Evolutionary conservation across 148 eudicot species (phyloP).

Genomic region (Persicaria tinctoria): DNA sequence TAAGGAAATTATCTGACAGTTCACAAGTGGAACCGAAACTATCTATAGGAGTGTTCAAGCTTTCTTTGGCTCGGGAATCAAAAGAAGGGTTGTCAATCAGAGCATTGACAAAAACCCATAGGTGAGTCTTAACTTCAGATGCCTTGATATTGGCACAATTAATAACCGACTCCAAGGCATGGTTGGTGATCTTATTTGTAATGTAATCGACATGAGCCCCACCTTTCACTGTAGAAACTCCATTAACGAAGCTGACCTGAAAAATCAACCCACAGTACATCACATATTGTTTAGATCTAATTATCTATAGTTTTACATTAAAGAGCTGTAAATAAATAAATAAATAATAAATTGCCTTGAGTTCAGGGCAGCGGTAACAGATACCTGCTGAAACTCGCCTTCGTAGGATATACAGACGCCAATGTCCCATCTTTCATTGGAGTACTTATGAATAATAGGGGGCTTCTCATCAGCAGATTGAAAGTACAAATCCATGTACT

Average conservation of each 20-base stretch:
- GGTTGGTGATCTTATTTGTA: conserved; percentile 56
- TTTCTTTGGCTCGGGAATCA: conserved; percentile 96
- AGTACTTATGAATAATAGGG: conserved; percentile 12
- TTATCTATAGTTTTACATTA: neutral
- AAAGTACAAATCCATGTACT: conserved; percentile 60
- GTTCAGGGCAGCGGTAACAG: neutral
- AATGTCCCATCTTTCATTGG: conserved; percentile 58
- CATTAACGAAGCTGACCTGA: conserved; percentile 95
- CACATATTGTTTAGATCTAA: neutral
- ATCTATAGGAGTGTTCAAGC: conserved; percentile 61
- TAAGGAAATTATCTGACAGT: conserved; percentile 55
- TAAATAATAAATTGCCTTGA: neutral
- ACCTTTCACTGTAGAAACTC: conserved; percentile 80
- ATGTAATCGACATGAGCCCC: conserved; percentile 94
- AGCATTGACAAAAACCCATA: conserved; percentile 93
- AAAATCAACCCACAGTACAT: neutral
- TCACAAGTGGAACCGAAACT: conserved; percentile 82
- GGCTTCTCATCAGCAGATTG: conserved; percentile 29
- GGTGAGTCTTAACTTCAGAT: conserved; percentile 62
- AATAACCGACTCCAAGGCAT: conserved; percentile 25
- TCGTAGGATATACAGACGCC: conserved; percentile 64
- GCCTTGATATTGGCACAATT: conserved; percentile 34
- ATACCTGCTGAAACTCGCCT: conserved; percentile 71
- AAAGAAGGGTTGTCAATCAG: conserved; percentile 98
- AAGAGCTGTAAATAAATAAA: no score